Base-by-base conservation (phyloP, 2,329 filamentous ascomycete species). In the Trichoderma koningii region DNA sequence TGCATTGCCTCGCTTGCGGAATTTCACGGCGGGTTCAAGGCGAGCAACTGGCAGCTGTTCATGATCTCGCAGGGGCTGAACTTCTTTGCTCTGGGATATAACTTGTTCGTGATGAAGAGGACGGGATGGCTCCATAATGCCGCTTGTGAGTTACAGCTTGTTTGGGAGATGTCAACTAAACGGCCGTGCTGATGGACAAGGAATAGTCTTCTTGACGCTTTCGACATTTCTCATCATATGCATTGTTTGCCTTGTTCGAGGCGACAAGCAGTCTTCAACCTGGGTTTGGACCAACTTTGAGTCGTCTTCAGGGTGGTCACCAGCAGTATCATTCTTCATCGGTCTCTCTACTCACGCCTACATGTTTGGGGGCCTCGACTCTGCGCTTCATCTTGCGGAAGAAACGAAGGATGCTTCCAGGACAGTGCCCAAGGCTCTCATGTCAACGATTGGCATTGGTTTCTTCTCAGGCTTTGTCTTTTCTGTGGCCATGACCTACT, bases 301-400 rank as follows among this genome's bases (percentile, higher is more conserved):
- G 28, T 73, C 76, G 61, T 66, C 68, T 1, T 70, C 70, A 1
- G 71, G 72, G 1, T 75, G 74, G 73, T 70, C 73, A 0, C 66
- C 69, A 14, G 74, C 68, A 7, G 66, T 77, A 12, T 74, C 73
- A 30, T 80, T 78, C 55, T 70, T 80, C 6, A 79, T 75, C 0
- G 78, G 78, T 0, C 70, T 80, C 6, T 69, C 76, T 14, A 76
- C 75, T 28, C 73, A 76, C 0, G 76, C 75, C 26, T 79, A 74
- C 66, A 76, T 77, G 62, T 78, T 74, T 68, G 73, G 73, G 7
- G 76, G 77, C 0, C 66, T 77, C 2, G 76, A 79, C 55, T 74
- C 73, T 0, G 73, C 75, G 14, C 70, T 78, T 15, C 76, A 79
- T 67, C 68, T 79, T 45, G 75, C 76, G 1, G 77, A 79, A 66